Evolutionary conservation across 805 yeast genomes (phyloP), one percentile per base, ranked within the genome.

Genomic region (Saccharomyces paradoxus): DNA sequence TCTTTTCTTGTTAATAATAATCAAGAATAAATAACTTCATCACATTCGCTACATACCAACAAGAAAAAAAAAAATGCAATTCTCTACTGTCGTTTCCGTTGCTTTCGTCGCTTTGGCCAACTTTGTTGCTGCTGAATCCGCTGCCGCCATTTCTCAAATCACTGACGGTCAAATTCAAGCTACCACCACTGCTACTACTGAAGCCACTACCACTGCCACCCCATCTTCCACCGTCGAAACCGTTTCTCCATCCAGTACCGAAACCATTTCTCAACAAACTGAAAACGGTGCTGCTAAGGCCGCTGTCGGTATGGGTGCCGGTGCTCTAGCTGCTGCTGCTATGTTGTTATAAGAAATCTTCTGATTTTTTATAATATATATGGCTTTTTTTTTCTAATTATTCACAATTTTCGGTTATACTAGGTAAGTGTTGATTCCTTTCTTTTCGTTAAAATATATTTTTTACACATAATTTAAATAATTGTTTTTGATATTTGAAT

Each of bases 251-350:
- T 37, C 44, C 44, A 37, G 44, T 24, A 37, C 44, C 7, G 44
- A 37, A 37, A 37, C 44, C 24, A 10, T 37, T 17, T 37, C 44
- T 37, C 56, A 46, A 44, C 53, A 57, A 55, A 54, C 70, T 22
- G 44, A 69, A 41, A 51, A 70, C 46, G 58, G 71, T 41, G 52
- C 74, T 37, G 53, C 71, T 37, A 56, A 52, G 52, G 53, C 59
- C 29, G 70, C 55, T 48, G 56, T 51, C 31, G 62, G 60, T 56
- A 48, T 59, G 46, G 60, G 60, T 55, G 60, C 69, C 50, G 66
- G 65, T 37, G 51, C 54, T 26, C 44, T 55, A 48, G 63, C 71
- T 52, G 68, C 69, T 26, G 71, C 65, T 48, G 73, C 70, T 52
- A 69, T 71, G 56, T 55, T 71, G 22, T 61, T 71, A 58, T 58